phyloP scores from a whole-genome alignment of 2,329 filamentous ascomycete genomes.

The Penicillium sp. region DNA sequence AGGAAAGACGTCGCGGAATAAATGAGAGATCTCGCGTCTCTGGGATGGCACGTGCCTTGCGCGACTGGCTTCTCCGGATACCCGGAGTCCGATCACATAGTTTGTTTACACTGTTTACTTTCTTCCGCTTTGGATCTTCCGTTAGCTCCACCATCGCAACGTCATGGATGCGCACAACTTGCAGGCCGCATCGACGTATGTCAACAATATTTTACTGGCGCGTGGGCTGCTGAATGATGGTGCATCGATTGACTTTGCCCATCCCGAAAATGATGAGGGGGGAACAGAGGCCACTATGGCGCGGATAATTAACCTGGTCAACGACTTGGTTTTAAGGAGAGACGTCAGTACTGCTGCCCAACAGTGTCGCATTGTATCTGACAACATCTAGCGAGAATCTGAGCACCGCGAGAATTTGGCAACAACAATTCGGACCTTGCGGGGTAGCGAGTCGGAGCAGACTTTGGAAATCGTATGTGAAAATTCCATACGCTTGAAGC shows the following conservation, averaged over 20 bases:
- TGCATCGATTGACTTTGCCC: slow-evolving; percentile 72
- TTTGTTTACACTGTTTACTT: slow-evolving; percentile 39
- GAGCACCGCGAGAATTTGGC: slow-evolving; percentile 84
- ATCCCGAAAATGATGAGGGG: slow-evolving; percentile 63
- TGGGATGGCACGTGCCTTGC: slow-evolving; percentile 18
- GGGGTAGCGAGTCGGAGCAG: slow-evolving; percentile 73
- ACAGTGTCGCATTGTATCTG: slow-evolving; percentile 4
- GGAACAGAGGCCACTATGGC: slow-evolving; percentile 70
- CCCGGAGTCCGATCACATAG: slow-evolving; percentile 16
- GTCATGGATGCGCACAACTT: slow-evolving; percentile 53
- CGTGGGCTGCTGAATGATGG: slow-evolving; percentile 62
- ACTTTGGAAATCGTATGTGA: slow-evolving; percentile 63
- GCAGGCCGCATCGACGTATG: slow-evolving; percentile 62
- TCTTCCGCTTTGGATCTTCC: slow-evolving; percentile 42
- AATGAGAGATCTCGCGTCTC: background rate
- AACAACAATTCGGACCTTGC: slow-evolving; percentile 72
- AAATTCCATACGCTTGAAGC: background rate
- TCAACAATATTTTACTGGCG: slow-evolving; percentile 66
- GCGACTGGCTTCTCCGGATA: slow-evolving; percentile 14
- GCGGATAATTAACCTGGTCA: slow-evolving; percentile 86
- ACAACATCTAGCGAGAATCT: slow-evolving; percentile 69
- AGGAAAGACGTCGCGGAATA: background rate
- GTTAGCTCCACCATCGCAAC: slow-evolving; percentile 8
- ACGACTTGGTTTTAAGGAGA: slow-evolving; percentile 85
- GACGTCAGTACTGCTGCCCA: slow-evolving; percentile 63